Conservation (phyloP, 345 rosid species). For the Linum tenue region DNA sequence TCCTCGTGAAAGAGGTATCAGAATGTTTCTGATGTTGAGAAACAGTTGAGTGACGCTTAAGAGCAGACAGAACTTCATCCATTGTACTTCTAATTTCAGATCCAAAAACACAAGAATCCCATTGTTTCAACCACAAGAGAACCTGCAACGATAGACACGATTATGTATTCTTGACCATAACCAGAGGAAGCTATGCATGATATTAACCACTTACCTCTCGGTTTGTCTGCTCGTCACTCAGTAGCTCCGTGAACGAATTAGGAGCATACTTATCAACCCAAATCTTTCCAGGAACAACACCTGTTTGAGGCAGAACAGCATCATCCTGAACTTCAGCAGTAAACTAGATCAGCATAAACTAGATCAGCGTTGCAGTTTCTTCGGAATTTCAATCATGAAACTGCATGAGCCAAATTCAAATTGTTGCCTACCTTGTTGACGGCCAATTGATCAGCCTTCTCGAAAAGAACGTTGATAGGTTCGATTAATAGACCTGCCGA, state of each 20-base stretch:
- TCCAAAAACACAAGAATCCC: slow-evolving; percentile 97
- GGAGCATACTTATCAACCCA: slow-evolving; percentile 98
- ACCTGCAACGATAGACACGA: slow-evolving; percentile 40
- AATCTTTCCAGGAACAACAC: slow-evolving; percentile 48
- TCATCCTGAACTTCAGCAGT: slow-evolving; percentile 49
- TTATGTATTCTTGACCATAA: slow-evolving; percentile 28
- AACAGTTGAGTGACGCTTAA: slow-evolving; percentile 71
- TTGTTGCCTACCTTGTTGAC: slow-evolving; percentile 47
- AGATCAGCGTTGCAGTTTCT: not conserved
- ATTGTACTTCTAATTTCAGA: slow-evolving; percentile 85
- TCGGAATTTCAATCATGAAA: not conserved
- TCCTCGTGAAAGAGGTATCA: slow-evolving; percentile 41
- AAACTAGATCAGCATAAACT: not conserved
- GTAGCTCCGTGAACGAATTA: slow-evolving; percentile 85
- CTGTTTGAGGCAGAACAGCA: slow-evolving; percentile 31
- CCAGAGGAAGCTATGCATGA: not conserved
- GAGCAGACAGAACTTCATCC: slow-evolving; percentile 78
- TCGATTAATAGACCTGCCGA: slow-evolving; percentile 57
- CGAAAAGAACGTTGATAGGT: slow-evolving; percentile 54
- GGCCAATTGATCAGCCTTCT: slow-evolving; percentile 62
- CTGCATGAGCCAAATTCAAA: not conserved
- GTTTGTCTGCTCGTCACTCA: slow-evolving; percentile 93
- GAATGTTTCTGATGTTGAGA: slow-evolving; percentile 42
- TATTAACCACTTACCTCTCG: slow-evolving; percentile 54
- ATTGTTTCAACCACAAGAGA: slow-evolving; percentile 90